Evolutionary conservation across 23 red algal species (phyloP).

Genomic region (Rhodosorus marinus): DNA sequence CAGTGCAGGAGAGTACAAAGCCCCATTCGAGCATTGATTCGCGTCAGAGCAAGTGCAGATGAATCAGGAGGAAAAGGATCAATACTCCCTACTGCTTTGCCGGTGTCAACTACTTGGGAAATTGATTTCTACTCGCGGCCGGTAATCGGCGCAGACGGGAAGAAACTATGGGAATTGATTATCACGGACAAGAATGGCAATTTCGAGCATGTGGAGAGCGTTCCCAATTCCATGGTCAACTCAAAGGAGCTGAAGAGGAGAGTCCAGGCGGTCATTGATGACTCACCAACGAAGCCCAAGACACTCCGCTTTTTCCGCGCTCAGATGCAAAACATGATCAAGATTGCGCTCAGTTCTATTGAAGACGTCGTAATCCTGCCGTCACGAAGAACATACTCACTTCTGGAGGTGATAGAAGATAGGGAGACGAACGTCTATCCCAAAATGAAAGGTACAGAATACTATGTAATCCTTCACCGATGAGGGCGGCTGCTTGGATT

Average conservation of each 20-base stretch:
- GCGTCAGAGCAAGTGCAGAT: too few species aligned
- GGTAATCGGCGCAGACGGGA: slow-evolving; percentile 60
- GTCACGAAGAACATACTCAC: slow-evolving; percentile 60
- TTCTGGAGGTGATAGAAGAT: slow-evolving; percentile 38
- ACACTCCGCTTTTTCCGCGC: slow-evolving; percentile 77
- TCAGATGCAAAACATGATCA: slow-evolving; percentile 98
- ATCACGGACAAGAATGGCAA: slow-evolving; percentile 49
- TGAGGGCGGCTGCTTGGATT: too few species aligned
- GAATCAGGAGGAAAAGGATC: too few species aligned
- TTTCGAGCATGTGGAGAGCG: slow-evolving; percentile 56
- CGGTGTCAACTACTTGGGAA: too few species aligned
- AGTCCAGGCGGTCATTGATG: slow-evolving; percentile 36
- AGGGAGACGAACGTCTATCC: slow-evolving; percentile 55
- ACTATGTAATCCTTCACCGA: background rate
- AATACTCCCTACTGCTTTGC: too few species aligned
- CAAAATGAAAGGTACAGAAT: slow-evolving; percentile 47
- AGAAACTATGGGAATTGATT: slow-evolving; percentile 96
- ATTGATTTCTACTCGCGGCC: slow-evolving; percentile 97
- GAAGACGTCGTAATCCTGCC: slow-evolving; percentile 57
- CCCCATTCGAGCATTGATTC: too few species aligned
- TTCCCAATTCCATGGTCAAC: slow-evolving; percentile 77
- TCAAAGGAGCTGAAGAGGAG: slow-evolving; percentile 49
- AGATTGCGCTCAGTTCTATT: slow-evolving; percentile 56
- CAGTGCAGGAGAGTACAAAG: too few species aligned
- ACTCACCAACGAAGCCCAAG: slow-evolving; percentile 9